Percentiles rank a stretch among this genome's conserved stretches.
Evolutionary conservation across 2,329 filamentous ascomycete genomes (phyloP).

Genomic region (Drechslera avenae): DNA sequence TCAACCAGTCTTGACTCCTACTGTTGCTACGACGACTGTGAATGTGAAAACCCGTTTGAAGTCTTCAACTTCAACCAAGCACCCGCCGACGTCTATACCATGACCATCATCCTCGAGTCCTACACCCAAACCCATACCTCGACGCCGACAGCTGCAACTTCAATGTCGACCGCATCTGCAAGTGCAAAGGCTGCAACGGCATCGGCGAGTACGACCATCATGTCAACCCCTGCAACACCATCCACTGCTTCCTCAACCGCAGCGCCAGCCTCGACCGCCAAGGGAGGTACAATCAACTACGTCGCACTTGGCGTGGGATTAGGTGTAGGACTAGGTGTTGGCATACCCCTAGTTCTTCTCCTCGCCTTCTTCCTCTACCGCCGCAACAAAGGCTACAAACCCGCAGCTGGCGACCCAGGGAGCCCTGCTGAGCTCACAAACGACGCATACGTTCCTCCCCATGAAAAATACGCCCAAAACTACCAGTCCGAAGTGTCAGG

Average conservation of each 20-base stretch:
- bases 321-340: constrained; percentile 1
- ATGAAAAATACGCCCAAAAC: background rate
- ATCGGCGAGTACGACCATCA: background rate
- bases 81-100: constrained; percentile 27
- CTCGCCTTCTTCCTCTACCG: constrained; percentile 4
- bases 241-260: background rate
- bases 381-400: background rate
- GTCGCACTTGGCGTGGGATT: constrained; percentile 4
- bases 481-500: background rate
- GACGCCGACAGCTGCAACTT: background rate
- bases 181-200: background rate
- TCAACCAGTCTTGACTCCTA: constrained; percentile 29
- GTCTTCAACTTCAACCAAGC: constrained; percentile 24
- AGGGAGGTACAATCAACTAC: constrained; percentile 1
- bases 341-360: background rate
- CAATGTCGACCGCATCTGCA: constrained; percentile 5
- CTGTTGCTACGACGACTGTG: constrained; percentile 36
- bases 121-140: constrained; percentile 29
- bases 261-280: background rate
- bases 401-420: background rate
- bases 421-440: background rate
- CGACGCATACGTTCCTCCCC: background rate
- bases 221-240: constrained; percentile 2
- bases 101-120: constrained; percentile 35
- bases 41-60: constrained; percentile 27